Evolutionary conservation across 805 yeast genomes (phyloP).

Genomic region (Metschnikowia amazonensis): DNA sequence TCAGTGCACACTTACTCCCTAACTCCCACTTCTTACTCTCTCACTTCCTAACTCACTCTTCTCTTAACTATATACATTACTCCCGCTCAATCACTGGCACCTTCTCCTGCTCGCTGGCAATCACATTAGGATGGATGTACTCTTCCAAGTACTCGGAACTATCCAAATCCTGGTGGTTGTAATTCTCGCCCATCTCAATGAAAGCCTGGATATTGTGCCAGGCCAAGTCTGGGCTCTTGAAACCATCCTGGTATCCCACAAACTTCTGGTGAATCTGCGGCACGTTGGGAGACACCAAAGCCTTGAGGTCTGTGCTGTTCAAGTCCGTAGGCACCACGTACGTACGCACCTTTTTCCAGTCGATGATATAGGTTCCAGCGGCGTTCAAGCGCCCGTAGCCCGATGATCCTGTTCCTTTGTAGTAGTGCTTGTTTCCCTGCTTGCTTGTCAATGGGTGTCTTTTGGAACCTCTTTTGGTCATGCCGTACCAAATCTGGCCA

Average conservation of each 20-base stretch:
- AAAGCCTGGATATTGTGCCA: constrained; percentile 71
- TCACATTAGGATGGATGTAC: constrained; percentile 28
- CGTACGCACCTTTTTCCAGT: constrained; percentile 85
- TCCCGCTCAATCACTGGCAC: constrained; percentile 10
- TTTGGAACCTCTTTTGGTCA: constrained; percentile 72
- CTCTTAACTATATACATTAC: background rate
- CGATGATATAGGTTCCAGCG: constrained; percentile 69
- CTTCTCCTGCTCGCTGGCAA: constrained; percentile 15
- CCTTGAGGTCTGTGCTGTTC: constrained; percentile 47
- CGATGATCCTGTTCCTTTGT: constrained; percentile 94
- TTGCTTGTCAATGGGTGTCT: constrained; percentile 84
- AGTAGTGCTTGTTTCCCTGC: constrained; percentile 89
- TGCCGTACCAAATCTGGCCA: constrained; percentile 81
- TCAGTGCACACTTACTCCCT: too few relatives aligned
- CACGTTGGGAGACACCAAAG: constrained; percentile 71
- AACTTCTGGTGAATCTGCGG: constrained; percentile 68
- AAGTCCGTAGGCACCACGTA: constrained; percentile 70
- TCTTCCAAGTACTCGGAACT: constrained; percentile 34
- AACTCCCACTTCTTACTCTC: too few relatives aligned
- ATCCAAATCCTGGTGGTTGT: constrained; percentile 36
- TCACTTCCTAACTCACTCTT: too few relatives aligned
- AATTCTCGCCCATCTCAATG: constrained; percentile 65
- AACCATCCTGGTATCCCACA: constrained; percentile 66
- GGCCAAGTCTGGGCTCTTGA: constrained; percentile 69
- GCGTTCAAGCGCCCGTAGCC: constrained; percentile 83